These are phyloP conservation scores for Solanum gandarillasii DNA, from an alignment of 257 asterid species.

Conservation along the genomic window DNA sequence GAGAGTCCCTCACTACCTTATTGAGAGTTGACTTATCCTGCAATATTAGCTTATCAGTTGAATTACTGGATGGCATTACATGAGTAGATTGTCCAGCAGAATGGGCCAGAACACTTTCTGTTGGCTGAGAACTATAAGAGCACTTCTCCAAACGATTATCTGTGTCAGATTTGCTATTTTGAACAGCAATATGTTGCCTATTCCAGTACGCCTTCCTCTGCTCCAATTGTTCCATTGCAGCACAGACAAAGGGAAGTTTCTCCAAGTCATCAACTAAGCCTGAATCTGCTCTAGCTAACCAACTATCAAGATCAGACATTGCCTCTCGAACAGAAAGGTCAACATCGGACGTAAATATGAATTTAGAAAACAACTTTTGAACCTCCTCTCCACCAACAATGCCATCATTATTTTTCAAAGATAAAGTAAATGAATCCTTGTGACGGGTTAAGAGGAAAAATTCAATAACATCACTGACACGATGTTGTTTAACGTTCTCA, in stretches of 20 bases:
- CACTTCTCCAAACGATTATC: not conserved
- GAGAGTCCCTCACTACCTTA: conserved; percentile 15
- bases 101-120: conserved; percentile 2
- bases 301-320: conserved; percentile 71
- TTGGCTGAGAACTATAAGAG: conserved; percentile 25
- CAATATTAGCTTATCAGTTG: conserved; percentile 12
- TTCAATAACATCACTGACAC: conserved; percentile 49
- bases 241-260: conserved; percentile 85
- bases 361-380: conserved; percentile 62
- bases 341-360: conserved; percentile 82
- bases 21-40: conserved; percentile 21
- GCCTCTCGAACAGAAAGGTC: conserved; percentile 78
- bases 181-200: conserved; percentile 28
- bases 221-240: conserved; percentile 75
- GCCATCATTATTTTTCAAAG: conserved; percentile 41
- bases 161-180: conserved; percentile 11
- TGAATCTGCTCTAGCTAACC: conserved; percentile 92
- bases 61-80: conserved; percentile 6
- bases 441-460: conserved; percentile 67
- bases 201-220: conserved; percentile 73
- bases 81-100: conserved; percentile 5
- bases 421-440: conserved; percentile 54
- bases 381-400: conserved; percentile 24
- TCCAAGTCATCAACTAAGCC: conserved; percentile 91
- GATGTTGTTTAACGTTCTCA: conserved; percentile 57